These are phyloP conservation scores for Filobasidium uniguttulatum DNA, from an alignment of 1,284 basidiomycete genomes.

Conservation along the genomic window DNA sequence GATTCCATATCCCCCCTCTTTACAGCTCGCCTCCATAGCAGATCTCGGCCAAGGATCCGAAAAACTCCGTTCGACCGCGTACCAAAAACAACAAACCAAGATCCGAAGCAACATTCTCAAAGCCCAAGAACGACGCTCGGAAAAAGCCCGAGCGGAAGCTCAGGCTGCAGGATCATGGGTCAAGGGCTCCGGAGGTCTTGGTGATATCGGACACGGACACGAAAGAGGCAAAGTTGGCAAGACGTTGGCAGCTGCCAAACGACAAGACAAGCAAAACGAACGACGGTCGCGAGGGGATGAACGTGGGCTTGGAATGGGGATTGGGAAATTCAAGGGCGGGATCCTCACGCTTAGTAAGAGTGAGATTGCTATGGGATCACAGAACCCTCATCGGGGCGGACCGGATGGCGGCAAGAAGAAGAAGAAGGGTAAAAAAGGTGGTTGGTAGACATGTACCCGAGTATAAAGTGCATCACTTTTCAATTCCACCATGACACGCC, in stretches of 20 bases:
- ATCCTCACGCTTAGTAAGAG: constrained; percentile 29
- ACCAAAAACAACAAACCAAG: constrained; percentile 23
- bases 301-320: constrained; percentile 33
- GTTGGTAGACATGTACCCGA: constrained; percentile 13
- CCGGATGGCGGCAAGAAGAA: constrained; percentile 2
- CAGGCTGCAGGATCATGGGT: constrained; percentile 29
- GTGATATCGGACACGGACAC: constrained; percentile 20
- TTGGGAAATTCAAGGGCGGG: constrained; percentile 32
- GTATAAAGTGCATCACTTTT: neutral
- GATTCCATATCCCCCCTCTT: neutral
- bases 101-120: constrained; percentile 30
- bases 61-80: constrained; percentile 13
- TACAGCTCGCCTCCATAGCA: constrained; percentile 23
- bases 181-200: constrained; percentile 27
- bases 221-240: constrained; percentile 13
- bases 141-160: constrained; percentile 21
- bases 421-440: constrained; percentile 8
- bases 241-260: constrained; percentile 8
- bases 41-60: constrained; percentile 28
- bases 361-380: constrained; percentile 26
- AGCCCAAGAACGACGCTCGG: constrained; percentile 22
- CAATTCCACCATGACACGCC: too few species aligned
- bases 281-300: constrained; percentile 17
- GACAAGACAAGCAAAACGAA: constrained; percentile 7
- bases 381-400: neutral